Percentiles rank a stretch among this genome's conserved stretches.
Conservation (phyloP, 805 yeast species). For the Ascoidea rubescens region DNA sequence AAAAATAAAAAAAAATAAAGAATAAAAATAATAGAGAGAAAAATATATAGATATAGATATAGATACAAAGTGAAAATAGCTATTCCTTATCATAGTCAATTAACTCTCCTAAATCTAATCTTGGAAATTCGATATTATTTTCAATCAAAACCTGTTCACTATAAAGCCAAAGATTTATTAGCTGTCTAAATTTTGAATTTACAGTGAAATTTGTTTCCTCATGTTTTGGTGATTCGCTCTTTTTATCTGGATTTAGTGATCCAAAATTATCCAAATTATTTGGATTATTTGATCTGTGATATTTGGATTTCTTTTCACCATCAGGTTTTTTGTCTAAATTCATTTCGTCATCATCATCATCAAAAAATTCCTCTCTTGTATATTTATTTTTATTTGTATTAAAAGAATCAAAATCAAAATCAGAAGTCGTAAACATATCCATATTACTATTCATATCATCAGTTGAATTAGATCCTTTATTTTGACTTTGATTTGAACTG, state of each 20-base stretch:
- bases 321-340: not conserved
- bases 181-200: slow-evolving; percentile 9
- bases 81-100: not conserved
- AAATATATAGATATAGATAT: too few relatives aligned
- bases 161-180: slow-evolving; percentile 10
- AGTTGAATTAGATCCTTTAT: not conserved
- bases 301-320: not conserved
- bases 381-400: slow-evolving; percentile 2
- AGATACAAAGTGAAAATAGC: too few relatives aligned
- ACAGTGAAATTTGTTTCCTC: not conserved
- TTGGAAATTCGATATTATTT: not conserved
- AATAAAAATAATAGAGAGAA: too few relatives aligned
- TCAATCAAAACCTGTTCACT: slow-evolving; percentile 6
- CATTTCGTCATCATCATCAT: not conserved
- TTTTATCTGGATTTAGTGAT: not conserved
- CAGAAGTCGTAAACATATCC: not conserved
- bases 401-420: not conserved
- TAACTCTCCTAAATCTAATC: slow-evolving; percentile 3
- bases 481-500: slow-evolving; percentile 8
- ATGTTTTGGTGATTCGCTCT: not conserved
- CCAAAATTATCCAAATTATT: not conserved
- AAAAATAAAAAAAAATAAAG: too few relatives aligned
- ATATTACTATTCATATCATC: slow-evolving; percentile 4
- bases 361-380: too few relatives aligned
- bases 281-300: too few relatives aligned